phyloP scores from a whole-genome alignment of 371 early-diverging fungal species.

The Lichtheimia ornata region DNA sequence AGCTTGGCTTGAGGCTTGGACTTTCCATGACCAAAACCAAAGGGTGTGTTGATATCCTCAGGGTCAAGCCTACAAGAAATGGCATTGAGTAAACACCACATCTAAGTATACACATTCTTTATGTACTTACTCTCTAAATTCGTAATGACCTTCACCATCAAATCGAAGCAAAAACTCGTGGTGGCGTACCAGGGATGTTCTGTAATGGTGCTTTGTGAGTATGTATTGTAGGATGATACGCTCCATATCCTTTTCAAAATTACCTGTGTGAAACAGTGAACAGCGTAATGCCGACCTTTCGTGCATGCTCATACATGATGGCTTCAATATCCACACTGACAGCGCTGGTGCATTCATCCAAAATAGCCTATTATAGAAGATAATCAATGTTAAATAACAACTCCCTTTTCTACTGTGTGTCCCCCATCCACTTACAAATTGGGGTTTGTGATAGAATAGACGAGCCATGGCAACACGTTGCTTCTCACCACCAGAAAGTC shows the following conservation, averaged over 20 bases:
- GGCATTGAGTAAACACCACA: background rate
- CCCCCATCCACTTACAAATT: slow-evolving; percentile 56
- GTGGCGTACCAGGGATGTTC: slow-evolving; percentile 63
- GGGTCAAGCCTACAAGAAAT: slow-evolving; percentile 51
- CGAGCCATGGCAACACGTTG: slow-evolving; percentile 84
- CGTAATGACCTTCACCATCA: slow-evolving; percentile 84
- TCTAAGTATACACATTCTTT: background rate
- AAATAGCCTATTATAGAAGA: slow-evolving; percentile 58
- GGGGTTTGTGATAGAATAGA: slow-evolving; percentile 83
- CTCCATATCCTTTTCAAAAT: background rate
- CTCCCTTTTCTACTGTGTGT: background rate
- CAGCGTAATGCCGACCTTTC: slow-evolving; percentile 77
- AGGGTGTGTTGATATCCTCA: slow-evolving; percentile 52
- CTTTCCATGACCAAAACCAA: slow-evolving; percentile 63
- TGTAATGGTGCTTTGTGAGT: slow-evolving; percentile 1
- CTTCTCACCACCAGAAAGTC: slow-evolving; percentile 80
- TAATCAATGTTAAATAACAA: background rate
- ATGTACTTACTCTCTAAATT: slow-evolving; percentile 67
- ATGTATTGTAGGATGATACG: too few relatives aligned
- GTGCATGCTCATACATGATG: slow-evolving; percentile 84
- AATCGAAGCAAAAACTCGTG: slow-evolving; percentile 81
- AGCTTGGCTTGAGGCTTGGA: slow-evolving; percentile 38
- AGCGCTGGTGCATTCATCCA: slow-evolving; percentile 88
- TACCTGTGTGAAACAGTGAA: slow-evolving; percentile 86
- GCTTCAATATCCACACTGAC: slow-evolving; percentile 85